Percentiles rank a stretch among this genome's conserved stretches.
These are phyloP conservation scores for Volvox africanus DNA, from an alignment of 139 green algal species.

Conservation along the genomic window DNA sequence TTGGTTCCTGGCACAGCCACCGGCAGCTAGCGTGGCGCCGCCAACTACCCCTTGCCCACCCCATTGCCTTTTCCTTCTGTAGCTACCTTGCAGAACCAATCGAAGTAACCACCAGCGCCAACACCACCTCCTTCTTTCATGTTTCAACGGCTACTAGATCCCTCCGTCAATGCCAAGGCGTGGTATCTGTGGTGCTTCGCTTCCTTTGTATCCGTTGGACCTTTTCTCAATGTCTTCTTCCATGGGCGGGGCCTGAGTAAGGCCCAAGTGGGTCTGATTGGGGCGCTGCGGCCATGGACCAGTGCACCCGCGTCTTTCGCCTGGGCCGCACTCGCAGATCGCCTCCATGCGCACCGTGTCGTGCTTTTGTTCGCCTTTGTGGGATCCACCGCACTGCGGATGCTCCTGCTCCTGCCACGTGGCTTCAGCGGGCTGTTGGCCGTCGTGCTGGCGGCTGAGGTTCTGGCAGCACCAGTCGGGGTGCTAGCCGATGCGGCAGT, in stretches of 20 bases:
- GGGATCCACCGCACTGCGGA: conserved; percentile 21
- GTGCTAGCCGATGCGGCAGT: conserved; percentile 67
- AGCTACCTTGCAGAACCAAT: no score
- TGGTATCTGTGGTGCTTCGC: conserved; percentile 66
- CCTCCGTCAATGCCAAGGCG: conserved; percentile 12
- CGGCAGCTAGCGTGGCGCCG: no score
- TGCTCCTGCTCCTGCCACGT: conserved; percentile 5
- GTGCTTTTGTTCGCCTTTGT: conserved; percentile 44
- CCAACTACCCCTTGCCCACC: no score
- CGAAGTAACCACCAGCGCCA: neutral
- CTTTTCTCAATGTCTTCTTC: conserved; percentile 73
- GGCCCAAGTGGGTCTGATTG: conserved; percentile 8
- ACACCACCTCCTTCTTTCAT: neutral
- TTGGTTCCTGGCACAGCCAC: no score
- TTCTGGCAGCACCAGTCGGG: conserved; percentile 56
- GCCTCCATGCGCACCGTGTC: conserved; percentile 47
- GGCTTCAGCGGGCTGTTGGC: conserved; percentile 54
- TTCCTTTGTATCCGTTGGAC: conserved; percentile 54
- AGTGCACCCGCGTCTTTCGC: conserved; percentile 53
- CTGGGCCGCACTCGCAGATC: conserved; percentile 66
- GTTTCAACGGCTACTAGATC: neutral
- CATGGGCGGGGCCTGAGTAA: conserved; percentile 56
- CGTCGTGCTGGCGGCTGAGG: conserved; percentile 48
- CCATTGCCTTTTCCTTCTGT: no score
- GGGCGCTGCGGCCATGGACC: conserved; percentile 46